phyloP scores from a whole-genome alignment of 2,329 filamentous ascomycete genomes.

The Colletotrichum plurivorum region DNA sequence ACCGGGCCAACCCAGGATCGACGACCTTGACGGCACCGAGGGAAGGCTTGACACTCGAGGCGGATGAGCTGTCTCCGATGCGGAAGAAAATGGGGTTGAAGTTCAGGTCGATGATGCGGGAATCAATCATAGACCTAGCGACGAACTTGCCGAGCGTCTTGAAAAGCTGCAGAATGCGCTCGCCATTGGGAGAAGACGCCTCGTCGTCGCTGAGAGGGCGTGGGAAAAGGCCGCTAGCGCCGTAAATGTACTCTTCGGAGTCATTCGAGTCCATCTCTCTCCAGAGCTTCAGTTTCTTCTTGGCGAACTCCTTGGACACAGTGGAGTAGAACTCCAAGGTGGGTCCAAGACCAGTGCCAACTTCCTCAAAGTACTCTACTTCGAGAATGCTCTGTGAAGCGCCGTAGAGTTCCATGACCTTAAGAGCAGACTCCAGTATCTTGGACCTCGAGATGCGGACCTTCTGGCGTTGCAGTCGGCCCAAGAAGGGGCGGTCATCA shows the following conservation, averaged over 20 bases:
- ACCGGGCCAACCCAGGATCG: slow-evolving; percentile 87
- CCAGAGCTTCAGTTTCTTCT: slow-evolving; percentile 98
- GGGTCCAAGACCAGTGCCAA: slow-evolving; percentile 94
- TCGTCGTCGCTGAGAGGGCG: slow-evolving; percentile 89
- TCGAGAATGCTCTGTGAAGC: slow-evolving; percentile 96
- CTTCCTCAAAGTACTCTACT: slow-evolving; percentile 99
- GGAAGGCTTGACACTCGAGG: slow-evolving; percentile 80
- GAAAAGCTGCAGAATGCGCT: slow-evolving; percentile 89
- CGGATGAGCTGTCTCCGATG: slow-evolving; percentile 78
- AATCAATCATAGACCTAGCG: slow-evolving; percentile 97
- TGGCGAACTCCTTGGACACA: slow-evolving; percentile 96
- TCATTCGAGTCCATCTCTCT: slow-evolving; percentile 86
- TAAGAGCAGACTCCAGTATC: slow-evolving; percentile 95
- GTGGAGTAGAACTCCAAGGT: slow-evolving; percentile 98
- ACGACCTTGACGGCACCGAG: slow-evolving; percentile 91
- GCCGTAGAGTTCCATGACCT: slow-evolving; percentile 98
- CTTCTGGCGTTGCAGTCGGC: slow-evolving; percentile 93
- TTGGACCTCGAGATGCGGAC: slow-evolving; percentile 97
- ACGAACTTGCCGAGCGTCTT: slow-evolving; percentile 97
- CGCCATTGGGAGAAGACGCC: slow-evolving; percentile 81
- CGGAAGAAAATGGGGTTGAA: slow-evolving; percentile 99
- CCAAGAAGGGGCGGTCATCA: slow-evolving; percentile 92
- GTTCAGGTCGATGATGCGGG: slow-evolving; percentile 95
- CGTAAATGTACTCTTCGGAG: slow-evolving; percentile 85
- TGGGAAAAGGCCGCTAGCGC: slow-evolving; percentile 88